Evolutionary conservation across 371 early-diverging fungal species (phyloP).

Genomic region (Fennellomyces sp.): DNA sequence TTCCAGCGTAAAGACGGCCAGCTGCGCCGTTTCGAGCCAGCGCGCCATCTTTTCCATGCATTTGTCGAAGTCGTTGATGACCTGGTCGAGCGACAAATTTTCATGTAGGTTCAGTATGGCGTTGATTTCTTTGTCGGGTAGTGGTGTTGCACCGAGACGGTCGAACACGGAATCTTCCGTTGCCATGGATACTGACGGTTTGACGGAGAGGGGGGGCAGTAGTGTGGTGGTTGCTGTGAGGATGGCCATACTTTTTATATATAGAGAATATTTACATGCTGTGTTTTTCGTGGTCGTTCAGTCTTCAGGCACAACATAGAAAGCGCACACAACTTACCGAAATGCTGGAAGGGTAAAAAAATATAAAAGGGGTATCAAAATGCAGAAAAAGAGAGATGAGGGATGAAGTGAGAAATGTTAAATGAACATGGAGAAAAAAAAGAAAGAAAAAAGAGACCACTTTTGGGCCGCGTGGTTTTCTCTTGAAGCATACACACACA

Average conservation of each 20-base stretch:
- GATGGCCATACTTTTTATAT: neutral
- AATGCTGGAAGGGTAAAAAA: neutral
- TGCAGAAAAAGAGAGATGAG: neutral
- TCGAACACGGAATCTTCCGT: conserved; percentile 15
- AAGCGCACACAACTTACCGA: neutral
- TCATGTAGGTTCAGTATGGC: conserved; percentile 34
- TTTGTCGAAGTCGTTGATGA: conserved; percentile 33
- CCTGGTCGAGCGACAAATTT: conserved; percentile 37
- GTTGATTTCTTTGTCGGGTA: conserved; percentile 39
- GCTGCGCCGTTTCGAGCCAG: conserved; percentile 58
- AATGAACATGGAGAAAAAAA: conserved; percentile 8
- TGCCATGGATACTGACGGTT: conserved; percentile 16
- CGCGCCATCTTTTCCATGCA: conserved; percentile 36
- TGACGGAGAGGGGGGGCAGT: conserved; percentile 10
- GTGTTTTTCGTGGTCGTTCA: neutral
- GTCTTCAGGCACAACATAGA: neutral
- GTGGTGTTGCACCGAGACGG: conserved; percentile 14
- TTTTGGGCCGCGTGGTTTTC: conserved; percentile 6
- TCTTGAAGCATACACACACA: too few relatives aligned
- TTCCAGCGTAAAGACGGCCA: conserved; percentile 57
- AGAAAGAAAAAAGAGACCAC: conserved; percentile 8
- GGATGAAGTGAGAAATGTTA: conserved; percentile 1
- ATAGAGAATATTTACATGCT: conserved; percentile 1
- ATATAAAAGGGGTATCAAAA: neutral
- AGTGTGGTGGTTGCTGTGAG: conserved; percentile 4